Evolutionary conservation across 768 basidiomycete species (phyloP).

Genomic region (Calvatia gigantea): DNA sequence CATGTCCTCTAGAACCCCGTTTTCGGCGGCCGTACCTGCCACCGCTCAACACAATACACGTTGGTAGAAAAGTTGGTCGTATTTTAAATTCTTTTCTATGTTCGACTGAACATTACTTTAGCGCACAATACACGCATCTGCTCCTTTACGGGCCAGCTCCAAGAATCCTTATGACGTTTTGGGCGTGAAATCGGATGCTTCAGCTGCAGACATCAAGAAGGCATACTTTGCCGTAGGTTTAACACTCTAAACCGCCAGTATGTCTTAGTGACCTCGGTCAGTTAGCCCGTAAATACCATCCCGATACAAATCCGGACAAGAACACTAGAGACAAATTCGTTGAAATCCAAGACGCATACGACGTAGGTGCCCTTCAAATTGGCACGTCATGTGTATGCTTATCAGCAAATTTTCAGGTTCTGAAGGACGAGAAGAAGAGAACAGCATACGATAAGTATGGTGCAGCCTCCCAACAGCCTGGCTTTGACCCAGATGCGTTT

Average conservation of each 20-base stretch:
- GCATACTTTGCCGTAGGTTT: conserved; percentile 85
- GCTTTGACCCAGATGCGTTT: conserved; percentile 91
- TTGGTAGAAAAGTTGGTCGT: conserved; percentile 37
- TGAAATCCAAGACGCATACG: conserved; percentile 97
- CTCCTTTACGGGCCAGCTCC: conserved; percentile 45
- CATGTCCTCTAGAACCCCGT: conserved; percentile 27
- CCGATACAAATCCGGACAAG: conserved; percentile 94
- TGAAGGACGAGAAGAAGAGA: conserved; percentile 94
- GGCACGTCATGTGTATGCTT: conserved; percentile 3
- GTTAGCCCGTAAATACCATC: conserved; percentile 98
- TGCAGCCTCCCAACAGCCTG: conserved; percentile 85
- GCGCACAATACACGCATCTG: conserved; percentile 77
- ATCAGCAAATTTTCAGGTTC: conserved; percentile 47
- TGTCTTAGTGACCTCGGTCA: conserved; percentile 28
- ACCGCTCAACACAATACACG: not conserved
- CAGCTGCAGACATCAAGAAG: conserved; percentile 92
- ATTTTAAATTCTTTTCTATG: conserved; percentile 5
- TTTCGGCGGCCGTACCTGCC: not conserved
- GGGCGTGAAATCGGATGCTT: conserved; percentile 82
- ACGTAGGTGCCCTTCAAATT: conserved; percentile 46
- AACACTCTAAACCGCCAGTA: conserved; percentile 5
- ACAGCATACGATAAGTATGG: conserved; percentile 91
- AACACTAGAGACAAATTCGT: conserved; percentile 88
- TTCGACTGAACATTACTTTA: conserved; percentile 29
- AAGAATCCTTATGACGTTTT: conserved; percentile 93